These are phyloP conservation scores for Hyaloscypha finlandica DNA, from an alignment of 495 filamentous ascomycete species.

Conservation along the genomic window DNA sequence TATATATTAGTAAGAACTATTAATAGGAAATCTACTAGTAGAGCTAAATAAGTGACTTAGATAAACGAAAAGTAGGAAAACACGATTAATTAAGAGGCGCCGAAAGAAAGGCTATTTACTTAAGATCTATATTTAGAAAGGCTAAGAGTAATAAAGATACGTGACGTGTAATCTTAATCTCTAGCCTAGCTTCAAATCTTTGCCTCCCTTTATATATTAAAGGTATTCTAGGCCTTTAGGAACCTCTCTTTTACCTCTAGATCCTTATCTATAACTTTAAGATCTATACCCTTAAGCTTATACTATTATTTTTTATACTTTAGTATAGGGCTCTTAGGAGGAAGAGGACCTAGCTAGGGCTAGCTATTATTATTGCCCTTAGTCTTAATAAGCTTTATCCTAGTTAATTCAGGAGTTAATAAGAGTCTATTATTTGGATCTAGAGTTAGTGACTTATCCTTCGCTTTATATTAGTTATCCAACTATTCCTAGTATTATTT, in stretches of 20 bases:
- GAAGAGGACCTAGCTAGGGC: not conserved
- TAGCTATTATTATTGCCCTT: not conserved
- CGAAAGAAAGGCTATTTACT: not conserved
- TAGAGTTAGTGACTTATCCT: not conserved
- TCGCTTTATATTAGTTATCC: constrained; percentile 4
- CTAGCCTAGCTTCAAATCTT: too few species aligned
- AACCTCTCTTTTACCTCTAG: not conserved
- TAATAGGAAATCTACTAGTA: constrained; percentile 3
- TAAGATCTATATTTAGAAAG: too few species aligned
- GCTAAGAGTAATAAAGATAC: too few species aligned
- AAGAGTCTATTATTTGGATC: not conserved
- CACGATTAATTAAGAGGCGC: too few species aligned
- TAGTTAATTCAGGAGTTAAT: not conserved
- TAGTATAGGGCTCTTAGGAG: not conserved
- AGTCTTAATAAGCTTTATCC: not conserved
- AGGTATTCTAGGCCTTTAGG: not conserved
- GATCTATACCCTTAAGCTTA: not conserved
- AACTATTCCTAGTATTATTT: constrained; percentile 1
- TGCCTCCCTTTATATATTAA: too few species aligned
- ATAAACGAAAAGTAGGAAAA: too few species aligned
- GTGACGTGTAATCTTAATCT: too few species aligned
- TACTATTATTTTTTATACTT: not conserved
- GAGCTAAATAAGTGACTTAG: not conserved
- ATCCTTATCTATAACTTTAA: not conserved
- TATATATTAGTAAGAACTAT: constrained; percentile 1